phyloP scores from a whole-genome alignment of 345 rosid species.

The Salix purpurea region DNA sequence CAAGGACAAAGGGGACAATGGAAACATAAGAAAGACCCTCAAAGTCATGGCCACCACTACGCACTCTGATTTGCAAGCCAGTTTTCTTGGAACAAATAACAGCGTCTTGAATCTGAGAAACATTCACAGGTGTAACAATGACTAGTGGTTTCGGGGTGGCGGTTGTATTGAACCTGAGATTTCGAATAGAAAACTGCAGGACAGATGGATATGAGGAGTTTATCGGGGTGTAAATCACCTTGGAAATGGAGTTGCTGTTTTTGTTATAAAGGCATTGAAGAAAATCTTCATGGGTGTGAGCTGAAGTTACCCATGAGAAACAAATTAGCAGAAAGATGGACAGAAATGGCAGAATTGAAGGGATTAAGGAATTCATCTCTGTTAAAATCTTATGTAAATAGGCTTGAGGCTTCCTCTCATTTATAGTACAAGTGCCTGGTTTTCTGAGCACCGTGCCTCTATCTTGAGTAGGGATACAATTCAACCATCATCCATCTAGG shows the following conservation, averaged over 20 bases:
- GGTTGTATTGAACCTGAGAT: slow-evolving; percentile 8
- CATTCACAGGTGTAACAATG: slow-evolving; percentile 9
- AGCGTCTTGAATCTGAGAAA: not conserved
- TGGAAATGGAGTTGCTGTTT: slow-evolving; percentile 7
- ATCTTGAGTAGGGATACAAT: not conserved
- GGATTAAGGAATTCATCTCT: not conserved
- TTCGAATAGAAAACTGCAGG: slow-evolving; percentile 5
- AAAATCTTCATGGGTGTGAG: slow-evolving; percentile 6
- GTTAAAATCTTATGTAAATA: not conserved
- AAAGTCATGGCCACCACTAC: slow-evolving; percentile 20
- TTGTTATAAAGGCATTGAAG: slow-evolving; percentile 1
- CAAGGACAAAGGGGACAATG: slow-evolving; percentile 8
- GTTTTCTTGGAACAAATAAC: not conserved
- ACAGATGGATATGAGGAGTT: slow-evolving; percentile 10
- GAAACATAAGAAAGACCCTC: slow-evolving; percentile 18
- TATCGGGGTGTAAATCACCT: slow-evolving; percentile 7
- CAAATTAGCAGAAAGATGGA: not conserved
- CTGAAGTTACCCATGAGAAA: not conserved
- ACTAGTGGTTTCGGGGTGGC: slow-evolving; percentile 5
- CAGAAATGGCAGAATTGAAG: not conserved
- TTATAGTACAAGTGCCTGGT: not conserved
- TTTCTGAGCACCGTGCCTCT: not conserved
- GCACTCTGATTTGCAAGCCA: slow-evolving; percentile 12
- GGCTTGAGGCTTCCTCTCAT: not conserved
- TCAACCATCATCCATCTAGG: not conserved